phyloP scores from a whole-genome alignment of 805 yeast species.

The Sugiyamaella lignohabitans region DNA sequence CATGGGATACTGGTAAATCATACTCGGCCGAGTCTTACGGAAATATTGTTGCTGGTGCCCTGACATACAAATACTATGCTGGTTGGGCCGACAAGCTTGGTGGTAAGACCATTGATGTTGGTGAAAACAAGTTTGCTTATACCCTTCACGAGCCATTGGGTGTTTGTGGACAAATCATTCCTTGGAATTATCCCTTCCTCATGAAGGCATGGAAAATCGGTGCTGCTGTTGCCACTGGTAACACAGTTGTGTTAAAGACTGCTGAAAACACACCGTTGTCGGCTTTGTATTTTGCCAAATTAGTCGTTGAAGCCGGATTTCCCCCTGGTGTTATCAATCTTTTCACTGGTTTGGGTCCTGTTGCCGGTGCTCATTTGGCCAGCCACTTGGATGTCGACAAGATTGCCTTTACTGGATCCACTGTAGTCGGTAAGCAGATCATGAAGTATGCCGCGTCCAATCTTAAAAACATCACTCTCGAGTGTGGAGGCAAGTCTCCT shows the following conservation, averaged over 20 bases:
- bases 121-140: conserved; percentile 54
- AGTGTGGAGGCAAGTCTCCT: conserved; percentile 95
- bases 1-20: conserved; percentile 88
- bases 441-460: conserved; percentile 66
- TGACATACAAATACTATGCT: conserved; percentile 57
- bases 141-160: conserved; percentile 63
- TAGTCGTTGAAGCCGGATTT: conserved; percentile 60
- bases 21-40: conserved; percentile 15
- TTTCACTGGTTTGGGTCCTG: conserved; percentile 60
- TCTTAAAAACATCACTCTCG: conserved; percentile 84
- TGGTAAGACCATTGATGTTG: conserved; percentile 50
- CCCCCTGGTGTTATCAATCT: conserved; percentile 74
- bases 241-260: conserved; percentile 62
- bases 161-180: conserved; percentile 63
- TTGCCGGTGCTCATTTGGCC: conserved; percentile 64
- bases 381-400: conserved; percentile 64
- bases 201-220: conserved; percentile 80
- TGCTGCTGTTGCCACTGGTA: conserved; percentile 78
- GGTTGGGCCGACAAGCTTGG: conserved; percentile 76
- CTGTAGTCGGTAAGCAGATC: conserved; percentile 76
- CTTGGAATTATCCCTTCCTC: conserved; percentile 65
- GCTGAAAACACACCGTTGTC: conserved; percentile 75
- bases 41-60: conserved; percentile 34
- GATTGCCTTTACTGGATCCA: conserved; percentile 92
- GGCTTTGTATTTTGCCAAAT: conserved; percentile 51